Base-by-base conservation (phyloP, 2,329 filamentous ascomycete species). In the Colletotrichum agaves region DNA sequence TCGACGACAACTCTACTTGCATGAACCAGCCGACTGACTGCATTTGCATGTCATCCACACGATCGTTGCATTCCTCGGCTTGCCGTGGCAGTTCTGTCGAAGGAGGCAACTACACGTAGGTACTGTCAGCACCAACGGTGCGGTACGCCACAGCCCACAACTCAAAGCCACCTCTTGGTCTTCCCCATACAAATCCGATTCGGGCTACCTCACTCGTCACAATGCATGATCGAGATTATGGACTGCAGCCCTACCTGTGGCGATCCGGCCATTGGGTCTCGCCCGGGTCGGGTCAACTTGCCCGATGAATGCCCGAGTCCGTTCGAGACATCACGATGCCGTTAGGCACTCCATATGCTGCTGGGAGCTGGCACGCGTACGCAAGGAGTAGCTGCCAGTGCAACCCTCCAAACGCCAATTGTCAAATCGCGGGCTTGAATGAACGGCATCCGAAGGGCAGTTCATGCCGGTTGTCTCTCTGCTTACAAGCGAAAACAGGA, bases 181-280 rank as follows among this genome's bases (percentile, higher is more conserved):
- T 49, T 35, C 56, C 31, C 27, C 27, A 37, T 37, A 31, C 17
- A 19, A 44, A 49, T 17, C 43, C 5, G 31, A 41, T 31, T 47
- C 35, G 41, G 37, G 11, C 27, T 17, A 13, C 21, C 62, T 27
- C 17, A 37, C n/a, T 43, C 17, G 47, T 66, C 35, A 41, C 65
- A 61, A 47, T n/a, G n/a, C 61, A 60, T 52, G 33, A 13, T 35
- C 43, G 35, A 49, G 62, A 67, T 67, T 21, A 61, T 10, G 41
- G 39, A 27, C 66, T 66, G 56, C 62, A 69, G 66, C 66, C 62
- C 56, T 66, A 69, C 39, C 41, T 60, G 47, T 19, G 41, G 49
- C 56, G 12, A 67, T 52, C 17, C 50, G 39, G 31, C 46, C 39
- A 21, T 31, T 37, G 21, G 46, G 31, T 21, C 10, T n/a, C 37